Evolutionary conservation across 73 alveolate species (phyloP), one percentile per base, ranked within the genome.

Genomic region (Symbiodinium natans): DNA sequence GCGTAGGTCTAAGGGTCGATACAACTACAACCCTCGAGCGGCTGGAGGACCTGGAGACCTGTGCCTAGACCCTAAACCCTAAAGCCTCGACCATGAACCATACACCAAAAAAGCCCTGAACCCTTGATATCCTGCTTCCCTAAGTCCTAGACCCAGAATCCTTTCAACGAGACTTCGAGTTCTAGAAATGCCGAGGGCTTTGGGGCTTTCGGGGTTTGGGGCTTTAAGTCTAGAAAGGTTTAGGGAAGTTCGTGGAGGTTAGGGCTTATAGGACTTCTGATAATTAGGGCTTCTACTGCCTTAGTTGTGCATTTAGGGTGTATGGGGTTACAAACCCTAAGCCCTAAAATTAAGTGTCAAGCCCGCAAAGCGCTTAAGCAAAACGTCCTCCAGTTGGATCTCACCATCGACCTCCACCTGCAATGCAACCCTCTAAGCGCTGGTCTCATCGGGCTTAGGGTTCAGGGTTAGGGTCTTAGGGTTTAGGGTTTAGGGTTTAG

Each of bases 391-490:
- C 88, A 90, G 48, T 8, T 71, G n/a, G 48, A 90, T 90, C 54
- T 90, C 97, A 31, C 97, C 97, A 31, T 90, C 56, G 27, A 71
- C 48, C 48, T 90, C 97, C 31, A 90, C 97, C 97, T 90, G 59
- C 56, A 33, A n/a, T 2, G 9, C 29, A 27, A 29, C 71, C 31
- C 31, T 29, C 80, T 4, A 63, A 33, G 46, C 84, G 1, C 84
- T 0, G 84, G 29, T 9, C 31, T 23, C 31, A 8, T 36, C 46
- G 13, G n/a, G 8, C 42, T 23, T 33, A 7, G 27, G 23, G 34
- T 73, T 33, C 5, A 1, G 42, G 84, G 42, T 59, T 9, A 8
- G 38, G 3, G 10, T 48, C 63, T 13, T 48, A 4, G 19, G 63
- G 63, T 48, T 48, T 48, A 48, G 63, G 63, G 1, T 48, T 11